A percentile compares a stretch with the other conserved stretches of the same genome.
Evolutionary conservation across 257 asterid genomes (phyloP).

Genomic region (Solanum clarkiae): DNA sequence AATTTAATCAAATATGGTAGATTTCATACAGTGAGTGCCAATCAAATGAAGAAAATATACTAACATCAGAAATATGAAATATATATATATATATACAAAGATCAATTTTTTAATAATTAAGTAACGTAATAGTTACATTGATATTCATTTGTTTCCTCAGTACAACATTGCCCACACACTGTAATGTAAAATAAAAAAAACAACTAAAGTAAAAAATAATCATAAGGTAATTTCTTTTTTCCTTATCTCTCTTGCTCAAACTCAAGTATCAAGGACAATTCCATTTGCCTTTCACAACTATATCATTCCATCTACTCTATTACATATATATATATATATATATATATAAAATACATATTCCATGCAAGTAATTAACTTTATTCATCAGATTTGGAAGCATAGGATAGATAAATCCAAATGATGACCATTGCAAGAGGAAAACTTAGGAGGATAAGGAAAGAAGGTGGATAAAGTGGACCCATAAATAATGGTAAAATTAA

Average conservation of each 20-base stretch:
- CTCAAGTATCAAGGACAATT: neutral
- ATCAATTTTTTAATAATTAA: no score
- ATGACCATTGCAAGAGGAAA: conserved; percentile 28
- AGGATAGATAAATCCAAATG: conserved; percentile 24
- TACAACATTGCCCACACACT: neutral
- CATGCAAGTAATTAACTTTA: neutral
- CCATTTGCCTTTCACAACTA: neutral
- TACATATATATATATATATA: neutral
- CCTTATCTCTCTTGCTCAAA: no score
- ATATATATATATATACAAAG: no score
- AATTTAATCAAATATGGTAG: no score
- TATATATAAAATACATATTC: neutral
- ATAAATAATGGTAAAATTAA: conserved; percentile 27
- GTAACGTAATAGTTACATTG: neutral
- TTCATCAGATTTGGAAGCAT: conserved; percentile 11
- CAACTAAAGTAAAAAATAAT: no score
- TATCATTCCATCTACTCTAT: neutral
- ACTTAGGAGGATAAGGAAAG: conserved; percentile 1
- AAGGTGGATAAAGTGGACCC: conserved; percentile 36
- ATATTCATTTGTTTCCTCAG: neutral
- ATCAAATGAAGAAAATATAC: no score
- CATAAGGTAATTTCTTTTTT: no score
- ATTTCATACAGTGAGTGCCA: no score
- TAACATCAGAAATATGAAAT: no score
- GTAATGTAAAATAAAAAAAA: neutral